Evolutionary conservation across 257 asterid genomes (phyloP), one percentile per base, ranked within the genome.

Genomic region (Ehretia macrophylla): DNA sequence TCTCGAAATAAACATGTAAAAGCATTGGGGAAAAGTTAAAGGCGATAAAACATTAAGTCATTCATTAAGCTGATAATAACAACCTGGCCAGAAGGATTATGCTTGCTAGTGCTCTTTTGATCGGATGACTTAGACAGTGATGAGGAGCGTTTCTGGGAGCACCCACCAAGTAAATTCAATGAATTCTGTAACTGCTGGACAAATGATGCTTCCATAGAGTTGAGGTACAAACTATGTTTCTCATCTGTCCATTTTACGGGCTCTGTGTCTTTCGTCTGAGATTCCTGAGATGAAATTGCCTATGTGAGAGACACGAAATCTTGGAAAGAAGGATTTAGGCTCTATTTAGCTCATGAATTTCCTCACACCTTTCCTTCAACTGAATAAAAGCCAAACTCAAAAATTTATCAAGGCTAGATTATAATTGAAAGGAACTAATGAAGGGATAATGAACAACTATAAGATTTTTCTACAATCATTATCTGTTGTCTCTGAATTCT

Each of bases 201-300:
- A 57, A 86, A 86, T 21, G 86, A 79, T 3, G 95, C 69, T 68
- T 86, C 95, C 90, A 84, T 76, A 40, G 90, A 79, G 4, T 80
- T 74, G 62, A 86, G 87, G 71, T 76, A 86, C 71, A 69, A 47
- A 55, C 93, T 75, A 56, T 86, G 93, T 54, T 82, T 84, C 77
- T 82, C 82, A 45, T 86, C 69, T 5, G 93, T 86, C 95, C 95
- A 86, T 66, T 81, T 74, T 3, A 61, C 42, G 44, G 64, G 52
- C 74, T 56, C 51, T 8, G 64, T 59, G 51, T 69, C 73, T 39
- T 62, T 68, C 44, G 56, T 74, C 73, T 72, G 79, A 61, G 65
- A 67, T 3, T 56, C 64, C 78, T 75, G 57, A 45, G 67, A 73
- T 9, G 47, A 45, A 32, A 37, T 27, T 48, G 59, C 32, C 51